These are phyloP conservation scores for Colletotrichum sidae DNA, from an alignment of 2,329 filamentous ascomycete genomes.

Conservation along the genomic window DNA sequence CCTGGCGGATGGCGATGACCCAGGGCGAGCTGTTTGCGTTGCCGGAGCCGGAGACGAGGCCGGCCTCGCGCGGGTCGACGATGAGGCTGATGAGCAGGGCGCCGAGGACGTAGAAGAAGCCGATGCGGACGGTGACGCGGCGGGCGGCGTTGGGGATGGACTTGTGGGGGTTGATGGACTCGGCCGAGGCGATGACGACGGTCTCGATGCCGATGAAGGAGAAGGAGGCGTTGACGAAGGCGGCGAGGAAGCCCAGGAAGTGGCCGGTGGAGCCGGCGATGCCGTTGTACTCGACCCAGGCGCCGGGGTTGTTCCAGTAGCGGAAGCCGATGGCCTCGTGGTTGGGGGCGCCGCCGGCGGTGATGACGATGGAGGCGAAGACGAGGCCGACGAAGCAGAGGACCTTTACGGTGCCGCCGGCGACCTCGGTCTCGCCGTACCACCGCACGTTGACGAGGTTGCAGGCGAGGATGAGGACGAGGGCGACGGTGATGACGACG, in stretches of 20 bases:
- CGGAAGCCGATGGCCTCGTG: slow-evolving; percentile 55
- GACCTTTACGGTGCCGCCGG: slow-evolving; percentile 57
- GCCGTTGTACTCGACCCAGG: slow-evolving; percentile 60
- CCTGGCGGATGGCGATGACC: slow-evolving; percentile 56
- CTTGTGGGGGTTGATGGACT: slow-evolving; percentile 55
- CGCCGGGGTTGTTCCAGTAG: slow-evolving; percentile 58
- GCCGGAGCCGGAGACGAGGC: slow-evolving; percentile 52
- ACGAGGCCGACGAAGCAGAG: slow-evolving; percentile 64
- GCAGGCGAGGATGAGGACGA: slow-evolving; percentile 50
- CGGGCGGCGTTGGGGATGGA: slow-evolving; percentile 57
- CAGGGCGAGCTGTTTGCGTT: slow-evolving; percentile 57
- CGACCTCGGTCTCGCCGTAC: slow-evolving; percentile 59
- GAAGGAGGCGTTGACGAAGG: slow-evolving; percentile 62
- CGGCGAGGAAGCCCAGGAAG: slow-evolving; percentile 67
- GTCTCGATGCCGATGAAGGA: slow-evolving; percentile 51
- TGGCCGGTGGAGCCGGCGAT: slow-evolving; percentile 61
- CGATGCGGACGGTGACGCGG: slow-evolving; percentile 58
- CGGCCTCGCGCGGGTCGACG: slow-evolving; percentile 51
- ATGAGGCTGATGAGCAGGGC: slow-evolving; percentile 58
- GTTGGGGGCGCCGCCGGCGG: slow-evolving; percentile 62
- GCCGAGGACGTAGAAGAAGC: slow-evolving; percentile 58
- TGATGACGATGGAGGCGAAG: slow-evolving; percentile 56
- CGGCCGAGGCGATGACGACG: slow-evolving; percentile 55
- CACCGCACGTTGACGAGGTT: slow-evolving; percentile 56
- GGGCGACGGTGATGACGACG: slow-evolving; percentile 57